These are phyloP conservation scores for Bassia scoparia DNA, from an alignment of 148 eudicot species.

Conservation along the genomic window DNA sequence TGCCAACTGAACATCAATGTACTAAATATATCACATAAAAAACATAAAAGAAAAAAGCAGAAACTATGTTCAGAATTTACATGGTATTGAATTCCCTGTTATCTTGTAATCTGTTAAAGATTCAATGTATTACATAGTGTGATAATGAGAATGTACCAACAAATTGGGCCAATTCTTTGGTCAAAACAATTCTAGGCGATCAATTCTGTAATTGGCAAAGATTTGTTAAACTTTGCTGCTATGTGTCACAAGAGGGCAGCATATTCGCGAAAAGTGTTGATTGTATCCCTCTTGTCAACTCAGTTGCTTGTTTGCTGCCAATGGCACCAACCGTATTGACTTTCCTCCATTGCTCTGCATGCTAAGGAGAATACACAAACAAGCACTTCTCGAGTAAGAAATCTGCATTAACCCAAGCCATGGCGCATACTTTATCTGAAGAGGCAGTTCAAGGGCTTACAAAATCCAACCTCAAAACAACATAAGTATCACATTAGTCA, in stretches of 20 bases:
- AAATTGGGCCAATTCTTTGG: constrained; percentile 12
- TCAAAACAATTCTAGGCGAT: background rate
- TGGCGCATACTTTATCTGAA: constrained; percentile 87
- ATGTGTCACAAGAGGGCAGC: background rate
- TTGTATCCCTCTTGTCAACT: constrained; percentile 6
- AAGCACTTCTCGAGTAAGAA: constrained; percentile 86
- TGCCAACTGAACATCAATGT: background rate
- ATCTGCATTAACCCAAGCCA: constrained; percentile 97
- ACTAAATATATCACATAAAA: background rate
- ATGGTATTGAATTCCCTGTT: background rate
- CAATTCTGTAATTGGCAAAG: background rate
- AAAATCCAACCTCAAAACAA: background rate
- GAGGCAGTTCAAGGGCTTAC: constrained; percentile 41
- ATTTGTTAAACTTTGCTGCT: background rate
- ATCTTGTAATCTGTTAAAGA: too few species aligned
- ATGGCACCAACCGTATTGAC: background rate
- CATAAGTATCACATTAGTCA: too few species aligned
- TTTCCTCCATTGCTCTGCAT: constrained; percentile 27
- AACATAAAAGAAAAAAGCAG: background rate
- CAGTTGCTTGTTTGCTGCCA: background rate
- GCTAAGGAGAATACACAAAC: constrained; percentile 70
- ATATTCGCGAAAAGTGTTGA: constrained; percentile 1
- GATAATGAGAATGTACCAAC: constrained; percentile 5
- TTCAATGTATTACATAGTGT: background rate
- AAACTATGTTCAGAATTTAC: background rate